Percentiles rank a stretch among this genome's conserved stretches.
Evolutionary conservation across 495 filamentous ascomycete genomes (phyloP).

Genomic region (Talaromyces proteolyticus): DNA sequence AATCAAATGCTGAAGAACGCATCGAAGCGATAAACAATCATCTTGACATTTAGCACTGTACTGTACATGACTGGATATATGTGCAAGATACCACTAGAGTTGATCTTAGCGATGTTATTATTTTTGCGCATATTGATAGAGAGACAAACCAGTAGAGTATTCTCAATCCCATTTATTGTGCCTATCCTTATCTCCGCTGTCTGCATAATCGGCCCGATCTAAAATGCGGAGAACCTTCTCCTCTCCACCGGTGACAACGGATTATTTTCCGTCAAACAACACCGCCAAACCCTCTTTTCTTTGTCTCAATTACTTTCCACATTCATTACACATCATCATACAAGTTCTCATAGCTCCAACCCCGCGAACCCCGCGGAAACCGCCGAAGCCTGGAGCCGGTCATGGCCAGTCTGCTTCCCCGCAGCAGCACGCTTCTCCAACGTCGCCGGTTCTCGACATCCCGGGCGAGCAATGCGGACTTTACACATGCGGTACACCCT

Average conservation of each 20-base stretch:
- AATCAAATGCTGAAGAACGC: conserved; percentile 40
- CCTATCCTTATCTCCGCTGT: too few species aligned
- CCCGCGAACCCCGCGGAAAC: background rate
- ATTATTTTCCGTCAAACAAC: too few species aligned
- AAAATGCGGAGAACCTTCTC: background rate
- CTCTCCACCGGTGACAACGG: background rate
- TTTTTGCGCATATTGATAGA: background rate
- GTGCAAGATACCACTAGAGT: background rate
- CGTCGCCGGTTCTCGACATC: conserved; percentile 36
- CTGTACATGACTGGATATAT: background rate
- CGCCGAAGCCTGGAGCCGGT: background rate
- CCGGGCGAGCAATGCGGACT: conserved; percentile 49
- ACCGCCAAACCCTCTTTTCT: too few species aligned
- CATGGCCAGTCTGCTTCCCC: background rate
- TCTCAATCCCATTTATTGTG: too few species aligned
- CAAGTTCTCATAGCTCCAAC: too few species aligned
- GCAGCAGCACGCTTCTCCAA: conserved; percentile 2
- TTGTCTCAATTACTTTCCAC: too few species aligned
- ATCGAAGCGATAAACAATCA: conserved; percentile 21
- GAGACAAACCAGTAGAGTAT: background rate
- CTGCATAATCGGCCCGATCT: background rate
- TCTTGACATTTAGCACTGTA: background rate
- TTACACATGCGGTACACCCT: conserved; percentile 67
- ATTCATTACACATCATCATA: too few species aligned
- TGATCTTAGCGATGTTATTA: background rate